Conservation (phyloP, 768 basidiomycete species). For the Russula earlei region DNA sequence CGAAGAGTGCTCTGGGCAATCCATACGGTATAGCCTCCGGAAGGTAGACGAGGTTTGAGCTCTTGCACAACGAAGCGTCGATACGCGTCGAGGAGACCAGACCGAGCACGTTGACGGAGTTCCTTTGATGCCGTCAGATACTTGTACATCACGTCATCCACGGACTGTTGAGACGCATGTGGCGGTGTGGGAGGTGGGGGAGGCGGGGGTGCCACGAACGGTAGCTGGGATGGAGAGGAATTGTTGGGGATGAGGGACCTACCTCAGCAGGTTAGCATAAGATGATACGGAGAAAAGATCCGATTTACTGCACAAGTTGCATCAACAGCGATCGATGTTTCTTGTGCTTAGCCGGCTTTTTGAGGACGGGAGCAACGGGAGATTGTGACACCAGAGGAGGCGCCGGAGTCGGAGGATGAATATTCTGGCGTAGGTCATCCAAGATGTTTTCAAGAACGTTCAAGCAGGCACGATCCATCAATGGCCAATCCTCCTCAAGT, state of each 20-base stretch:
- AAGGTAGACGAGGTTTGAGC: slow-evolving; percentile 29
- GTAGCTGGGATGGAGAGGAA: not conserved
- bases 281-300: not conserved
- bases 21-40: slow-evolving; percentile 44
- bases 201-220: slow-evolving; percentile 1
- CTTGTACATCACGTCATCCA: slow-evolving; percentile 10
- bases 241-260: slow-evolving; percentile 16
- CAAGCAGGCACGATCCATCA: slow-evolving; percentile 33
- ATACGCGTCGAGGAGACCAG: slow-evolving; percentile 57
- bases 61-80: slow-evolving; percentile 51
- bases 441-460: slow-evolving; percentile 42
- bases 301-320: slow-evolving; percentile 51
- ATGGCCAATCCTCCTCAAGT: slow-evolving; percentile 38
- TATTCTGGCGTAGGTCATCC: slow-evolving; percentile 40
- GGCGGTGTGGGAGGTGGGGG: slow-evolving; percentile 22
- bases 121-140: slow-evolving; percentile 26
- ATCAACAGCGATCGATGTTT: slow-evolving; percentile 63
- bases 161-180: slow-evolving; percentile 6
- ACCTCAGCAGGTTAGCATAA: slow-evolving; percentile 4
- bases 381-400: slow-evolving; percentile 17
- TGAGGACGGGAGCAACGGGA: slow-evolving; percentile 22
- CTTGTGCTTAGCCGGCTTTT: slow-evolving; percentile 44
- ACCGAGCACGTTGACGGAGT: slow-evolving; percentile 54
- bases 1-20: slow-evolving; percentile 45
- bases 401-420: slow-evolving; percentile 32